Evolutionary conservation across 1,284 basidiomycete species (phyloP).

Genomic region (Ustilago crameri): DNA sequence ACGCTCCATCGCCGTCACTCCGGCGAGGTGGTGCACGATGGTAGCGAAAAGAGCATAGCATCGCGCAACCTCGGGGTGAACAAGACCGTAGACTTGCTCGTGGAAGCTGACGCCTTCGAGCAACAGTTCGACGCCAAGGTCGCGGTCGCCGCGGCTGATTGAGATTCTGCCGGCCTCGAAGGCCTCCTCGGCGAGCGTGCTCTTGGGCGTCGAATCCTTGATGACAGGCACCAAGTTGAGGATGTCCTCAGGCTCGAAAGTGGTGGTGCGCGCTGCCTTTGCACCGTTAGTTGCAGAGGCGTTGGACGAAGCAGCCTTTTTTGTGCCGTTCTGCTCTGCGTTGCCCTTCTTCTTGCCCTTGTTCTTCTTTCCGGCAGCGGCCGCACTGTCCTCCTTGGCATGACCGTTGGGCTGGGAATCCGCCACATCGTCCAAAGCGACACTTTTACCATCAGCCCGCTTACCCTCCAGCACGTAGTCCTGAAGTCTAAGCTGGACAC

Average conservation of each 20-base stretch:
- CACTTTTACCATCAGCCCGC: conserved; percentile 21
- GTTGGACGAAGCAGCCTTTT: conserved; percentile 31
- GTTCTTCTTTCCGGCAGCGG: conserved; percentile 34
- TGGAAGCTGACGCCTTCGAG: conserved; percentile 73
- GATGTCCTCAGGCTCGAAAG: conserved; percentile 72
- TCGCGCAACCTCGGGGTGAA: conserved; percentile 73
- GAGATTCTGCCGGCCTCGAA: conserved; percentile 72
- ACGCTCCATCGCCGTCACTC: conserved; percentile 42
- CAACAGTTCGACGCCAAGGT: conserved; percentile 72
- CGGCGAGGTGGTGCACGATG: conserved; percentile 68
- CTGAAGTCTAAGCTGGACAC: conserved; percentile 72
- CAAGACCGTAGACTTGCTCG: conserved; percentile 73
- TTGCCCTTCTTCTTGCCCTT: conserved; percentile 44
- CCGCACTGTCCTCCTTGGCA: background rate
- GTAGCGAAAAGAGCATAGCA: conserved; percentile 72
- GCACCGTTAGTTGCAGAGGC: conserved; percentile 26
- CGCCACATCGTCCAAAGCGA: conserved; percentile 34
- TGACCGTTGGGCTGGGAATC: conserved; percentile 65
- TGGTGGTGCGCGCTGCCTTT: conserved; percentile 62
- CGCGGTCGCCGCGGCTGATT: conserved; percentile 70
- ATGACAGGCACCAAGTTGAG: conserved; percentile 72
- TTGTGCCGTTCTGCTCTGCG: conserved; percentile 39
- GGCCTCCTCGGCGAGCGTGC: conserved; percentile 72
- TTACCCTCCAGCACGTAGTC: conserved; percentile 70
- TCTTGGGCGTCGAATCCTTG: conserved; percentile 71